Evolutionary conservation across 768 basidiomycete genomes (phyloP).

Genomic region (Hygrocybe punicea): DNA sequence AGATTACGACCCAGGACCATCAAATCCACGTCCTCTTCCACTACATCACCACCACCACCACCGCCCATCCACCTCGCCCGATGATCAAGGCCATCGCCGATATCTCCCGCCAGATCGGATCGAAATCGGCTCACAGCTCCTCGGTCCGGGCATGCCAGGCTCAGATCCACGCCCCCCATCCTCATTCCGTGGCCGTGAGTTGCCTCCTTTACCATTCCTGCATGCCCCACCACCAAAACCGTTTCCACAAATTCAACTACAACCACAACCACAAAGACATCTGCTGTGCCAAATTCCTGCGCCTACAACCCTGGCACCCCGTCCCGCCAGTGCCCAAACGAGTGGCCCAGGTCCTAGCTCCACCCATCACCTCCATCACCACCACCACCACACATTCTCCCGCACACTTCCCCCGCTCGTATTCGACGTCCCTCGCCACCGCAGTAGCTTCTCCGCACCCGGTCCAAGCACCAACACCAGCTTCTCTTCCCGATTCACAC

Average conservation of each 20-base stretch:
- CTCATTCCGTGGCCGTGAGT: background rate
- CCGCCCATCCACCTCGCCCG: too few species aligned
- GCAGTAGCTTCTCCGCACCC: conserved; percentile 4
- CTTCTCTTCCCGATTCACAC: background rate
- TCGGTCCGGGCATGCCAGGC: conserved; percentile 57
- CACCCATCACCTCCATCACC: background rate
- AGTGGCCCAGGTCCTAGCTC: background rate
- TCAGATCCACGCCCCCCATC: conserved; percentile 14
- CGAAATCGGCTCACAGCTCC: conserved; percentile 40
- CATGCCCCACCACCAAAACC: conserved; percentile 4
- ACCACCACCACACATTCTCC: conserved; percentile 13
- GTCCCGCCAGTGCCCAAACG: background rate
- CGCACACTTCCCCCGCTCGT: conserved; percentile 36
- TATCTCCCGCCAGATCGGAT: background rate
- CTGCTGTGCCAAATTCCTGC: background rate
- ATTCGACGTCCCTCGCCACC: conserved; percentile 19
- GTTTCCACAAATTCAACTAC: conserved; percentile 11
- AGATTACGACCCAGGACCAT: too few species aligned
- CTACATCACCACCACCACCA: too few species aligned
- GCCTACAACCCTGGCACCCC: background rate
- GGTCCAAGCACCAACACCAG: background rate
- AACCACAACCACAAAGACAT: background rate
- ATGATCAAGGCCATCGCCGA: background rate
- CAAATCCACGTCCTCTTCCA: too few species aligned
- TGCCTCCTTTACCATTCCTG: conserved; percentile 2